Conservation (phyloP, 2,329 filamentous ascomycete genomes). For the Paracamarosporium sp. region DNA sequence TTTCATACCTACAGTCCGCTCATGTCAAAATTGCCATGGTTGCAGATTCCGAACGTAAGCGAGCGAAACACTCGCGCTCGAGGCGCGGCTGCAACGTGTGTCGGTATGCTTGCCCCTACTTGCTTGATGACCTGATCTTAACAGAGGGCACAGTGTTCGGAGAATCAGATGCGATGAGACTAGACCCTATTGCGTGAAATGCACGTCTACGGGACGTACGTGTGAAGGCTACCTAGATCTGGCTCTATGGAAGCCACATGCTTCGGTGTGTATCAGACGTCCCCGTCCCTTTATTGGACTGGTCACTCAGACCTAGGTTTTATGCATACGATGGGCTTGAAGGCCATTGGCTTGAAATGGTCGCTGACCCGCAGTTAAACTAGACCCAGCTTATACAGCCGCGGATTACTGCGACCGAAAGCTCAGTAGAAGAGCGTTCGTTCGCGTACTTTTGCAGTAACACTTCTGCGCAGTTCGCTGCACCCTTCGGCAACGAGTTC, state of each 20-base stretch:
- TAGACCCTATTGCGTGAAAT: constrained; percentile 43
- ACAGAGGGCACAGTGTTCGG: constrained; percentile 11
- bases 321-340: background rate
- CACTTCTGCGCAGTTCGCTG: constrained; percentile 3
- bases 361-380: background rate
- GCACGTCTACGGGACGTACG: constrained; percentile 41
- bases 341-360: background rate
- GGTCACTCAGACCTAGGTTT: background rate
- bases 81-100: constrained; percentile 9
- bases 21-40: background rate
- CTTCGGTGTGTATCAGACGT: background rate
- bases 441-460: constrained; percentile 4
- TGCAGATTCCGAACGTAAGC: constrained; percentile 6
- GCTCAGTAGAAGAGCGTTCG: constrained; percentile 5
- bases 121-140: background rate
- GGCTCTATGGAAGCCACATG: background rate
- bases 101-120: constrained; percentile 5
- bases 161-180: constrained; percentile 44
- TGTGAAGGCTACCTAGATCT: constrained; percentile 46
- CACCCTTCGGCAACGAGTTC: constrained; percentile 6
- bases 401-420: background rate
- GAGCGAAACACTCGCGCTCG: constrained; percentile 14
- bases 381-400: background rate
- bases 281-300: background rate
- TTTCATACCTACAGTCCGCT: background rate